Evolutionary conservation across 805 yeast species (phyloP).

Genomic region (Teunomyces stri): DNA sequence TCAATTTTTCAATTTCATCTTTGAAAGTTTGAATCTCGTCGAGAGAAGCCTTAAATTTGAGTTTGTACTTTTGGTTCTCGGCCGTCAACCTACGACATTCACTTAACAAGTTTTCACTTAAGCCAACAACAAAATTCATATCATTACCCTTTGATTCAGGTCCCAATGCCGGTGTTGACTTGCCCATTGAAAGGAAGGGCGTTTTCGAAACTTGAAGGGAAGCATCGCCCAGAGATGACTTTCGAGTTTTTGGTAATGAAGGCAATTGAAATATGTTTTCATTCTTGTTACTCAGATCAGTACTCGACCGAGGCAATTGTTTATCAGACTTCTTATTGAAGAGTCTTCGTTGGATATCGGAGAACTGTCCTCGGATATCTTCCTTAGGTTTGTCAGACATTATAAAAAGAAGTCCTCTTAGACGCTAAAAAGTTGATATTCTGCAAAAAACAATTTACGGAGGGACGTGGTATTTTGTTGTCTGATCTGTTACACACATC

Average conservation of each 20-base stretch:
- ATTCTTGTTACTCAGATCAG: conserved; percentile 5
- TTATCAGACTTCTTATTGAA: conserved; percentile 20
- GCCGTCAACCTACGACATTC: conserved; percentile 72
- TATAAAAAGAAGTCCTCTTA: not conserved
- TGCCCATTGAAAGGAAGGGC: conserved; percentile 10
- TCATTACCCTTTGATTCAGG: conserved; percentile 55
- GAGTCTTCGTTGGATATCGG: conserved; percentile 41
- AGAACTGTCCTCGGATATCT: conserved; percentile 31
- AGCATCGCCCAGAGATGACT: not conserved
- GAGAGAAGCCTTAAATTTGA: conserved; percentile 39
- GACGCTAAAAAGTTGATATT: not conserved
- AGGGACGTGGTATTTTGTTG: conserved; percentile 1
- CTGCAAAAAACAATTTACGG: not conserved
- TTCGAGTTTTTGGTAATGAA: conserved; percentile 6
- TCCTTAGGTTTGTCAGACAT: conserved; percentile 8
- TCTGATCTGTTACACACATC: conserved; percentile 2
- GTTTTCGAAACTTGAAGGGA: not conserved
- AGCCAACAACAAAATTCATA: conserved; percentile 68
- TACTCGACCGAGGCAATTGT: conserved; percentile 9
- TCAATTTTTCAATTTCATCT: conserved; percentile 33
- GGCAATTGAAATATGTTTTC: conserved; percentile 16
- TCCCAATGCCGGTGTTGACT: conserved; percentile 31
- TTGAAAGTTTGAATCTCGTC: conserved; percentile 42
- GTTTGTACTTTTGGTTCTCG: conserved; percentile 51
- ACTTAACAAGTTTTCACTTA: conserved; percentile 66